Percentiles rank a stretch among this genome's conserved stretches.
Conservation (phyloP, 169 alveolate species). For the Cryptosporidium ubiquitum region DNA sequence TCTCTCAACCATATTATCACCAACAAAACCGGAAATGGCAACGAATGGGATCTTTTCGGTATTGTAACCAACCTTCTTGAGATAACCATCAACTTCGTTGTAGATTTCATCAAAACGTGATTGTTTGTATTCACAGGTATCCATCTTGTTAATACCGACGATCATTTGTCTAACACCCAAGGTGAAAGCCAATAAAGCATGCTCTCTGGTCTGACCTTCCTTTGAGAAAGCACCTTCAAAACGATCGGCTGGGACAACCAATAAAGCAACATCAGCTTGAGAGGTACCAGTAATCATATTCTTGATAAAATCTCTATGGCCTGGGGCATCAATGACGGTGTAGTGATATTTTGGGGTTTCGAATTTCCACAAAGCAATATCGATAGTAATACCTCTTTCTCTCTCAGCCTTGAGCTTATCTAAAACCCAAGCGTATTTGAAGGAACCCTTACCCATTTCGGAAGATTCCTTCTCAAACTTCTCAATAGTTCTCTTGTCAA, state of each 20-base stretch:
- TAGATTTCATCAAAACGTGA: slow-evolving; percentile 96
- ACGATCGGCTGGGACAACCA: slow-evolving; percentile 96
- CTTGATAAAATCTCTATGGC: slow-evolving; percentile 98
- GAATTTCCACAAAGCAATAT: slow-evolving; percentile 96
- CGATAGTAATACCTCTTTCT: slow-evolving; percentile 99
- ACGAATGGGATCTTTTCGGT: slow-evolving; percentile 96
- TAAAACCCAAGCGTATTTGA: slow-evolving; percentile 98
- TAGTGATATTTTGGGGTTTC: slow-evolving; percentile 95
- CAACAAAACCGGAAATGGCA: slow-evolving; percentile 98
- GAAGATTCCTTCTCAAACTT: slow-evolving; percentile 95
- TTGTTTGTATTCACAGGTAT: slow-evolving; percentile 94
- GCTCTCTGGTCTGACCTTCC: slow-evolving; percentile 98
- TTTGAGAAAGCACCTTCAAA: slow-evolving; percentile 96
- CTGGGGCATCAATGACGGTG: slow-evolving; percentile 99
- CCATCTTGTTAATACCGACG: slow-evolving; percentile 99
- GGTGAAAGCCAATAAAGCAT: slow-evolving; percentile 97
- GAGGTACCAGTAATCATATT: slow-evolving; percentile 99
- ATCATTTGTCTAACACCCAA: slow-evolving; percentile 99
- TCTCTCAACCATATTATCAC: slow-evolving; percentile 96
- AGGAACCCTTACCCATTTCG: slow-evolving; percentile 94
- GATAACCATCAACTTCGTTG: slow-evolving; percentile 93
- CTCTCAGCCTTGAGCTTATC: slow-evolving; percentile 98
- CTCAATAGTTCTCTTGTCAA: slow-evolving; percentile 94
- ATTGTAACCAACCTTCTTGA: slow-evolving; percentile 97
- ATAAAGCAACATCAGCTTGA: slow-evolving; percentile 98